Percentiles rank a stretch among this genome's conserved stretches.
phyloP scores from a whole-genome alignment of 805 yeast species.

The Lipomyces sp. region DNA sequence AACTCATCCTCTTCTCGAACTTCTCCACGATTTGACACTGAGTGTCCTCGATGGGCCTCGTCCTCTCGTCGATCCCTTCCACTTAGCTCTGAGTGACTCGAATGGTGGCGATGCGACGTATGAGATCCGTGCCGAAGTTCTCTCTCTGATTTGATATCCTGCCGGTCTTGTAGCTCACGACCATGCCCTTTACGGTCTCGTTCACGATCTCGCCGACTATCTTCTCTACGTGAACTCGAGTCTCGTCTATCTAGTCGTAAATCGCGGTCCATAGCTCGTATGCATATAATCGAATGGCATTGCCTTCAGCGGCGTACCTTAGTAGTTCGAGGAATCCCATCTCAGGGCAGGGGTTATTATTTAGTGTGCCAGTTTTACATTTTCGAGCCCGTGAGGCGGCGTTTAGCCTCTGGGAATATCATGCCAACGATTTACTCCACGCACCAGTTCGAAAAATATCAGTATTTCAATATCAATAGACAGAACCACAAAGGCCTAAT shows the following conservation, averaged over 20 bases:
- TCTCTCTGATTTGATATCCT: background rate
- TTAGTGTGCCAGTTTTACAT: too few relatives aligned
- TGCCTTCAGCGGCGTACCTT: too few relatives aligned
- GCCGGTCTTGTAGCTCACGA: background rate
- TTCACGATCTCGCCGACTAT: background rate
- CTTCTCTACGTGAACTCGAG: background rate
- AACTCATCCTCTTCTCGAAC: slow-evolving; percentile 4
- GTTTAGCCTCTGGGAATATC: too few relatives aligned
- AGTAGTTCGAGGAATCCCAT: too few relatives aligned
- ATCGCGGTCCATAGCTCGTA: background rate
- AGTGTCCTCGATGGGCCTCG: background rate
- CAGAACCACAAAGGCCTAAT: background rate
- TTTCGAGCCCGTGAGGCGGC: too few relatives aligned
- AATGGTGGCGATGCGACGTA: background rate
- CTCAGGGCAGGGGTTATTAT: too few relatives aligned
- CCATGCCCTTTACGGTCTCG: background rate
- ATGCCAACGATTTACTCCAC: background rate
- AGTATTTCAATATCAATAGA: background rate
- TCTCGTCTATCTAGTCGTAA: background rate
- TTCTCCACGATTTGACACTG: background rate
- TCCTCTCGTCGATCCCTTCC: background rate
- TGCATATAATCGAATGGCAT: background rate
- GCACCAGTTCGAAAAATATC: background rate
- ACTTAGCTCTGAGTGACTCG: background rate
- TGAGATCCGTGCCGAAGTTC: background rate